Base-by-base conservation (phyloP, 2,329 filamentous ascomycete species). In the Knufia petricola region DNA sequence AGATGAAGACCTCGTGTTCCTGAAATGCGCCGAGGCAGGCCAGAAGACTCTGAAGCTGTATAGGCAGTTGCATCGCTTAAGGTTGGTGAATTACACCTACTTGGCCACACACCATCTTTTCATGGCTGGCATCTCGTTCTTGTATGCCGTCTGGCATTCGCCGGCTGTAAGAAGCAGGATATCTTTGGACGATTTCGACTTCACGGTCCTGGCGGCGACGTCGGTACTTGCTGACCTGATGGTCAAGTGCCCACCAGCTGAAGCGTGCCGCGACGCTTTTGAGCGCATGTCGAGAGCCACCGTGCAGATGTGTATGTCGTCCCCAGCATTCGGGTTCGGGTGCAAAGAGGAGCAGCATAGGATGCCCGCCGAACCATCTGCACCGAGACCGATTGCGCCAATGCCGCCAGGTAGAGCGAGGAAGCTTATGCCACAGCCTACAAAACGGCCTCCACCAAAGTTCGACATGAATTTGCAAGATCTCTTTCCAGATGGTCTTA, bases 141-240 rank as follows among this genome's bases (percentile, higher is more conserved):
- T 96, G 1, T 96, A 95, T 66, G 89, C 92, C 17, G 92, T 96
- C 50, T 96, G 90, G 90, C 90, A 96, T 66, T 95, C 90, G 9
- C 81, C 87, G 4, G 77, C 87, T 47, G 90, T 96, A 43, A 79
- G 90, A 59, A 88, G 84, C 63, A 81, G 86, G 49, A 71, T 96
- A 66, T 86, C 84, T 6, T 84, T 95, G 69, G 89, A 96, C 60
- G 90, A 96, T 63, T 88, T 96, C n/a, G 90, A 96, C 63, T 95
- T 95, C 60, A 96, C 90, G 0, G 86, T 96, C 7, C 74, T 95
- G 42, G 87, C 89, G 7, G 90, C 89, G 19, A 95, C 87, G 42
- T 95, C 90, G 1, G 88, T 96, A 7, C 81, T 96, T 37, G 84
- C 81, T 3, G 92, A 95, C 61, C 75, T 96, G 54, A 89, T 94